These are phyloP conservation scores for Epichloe aotearoae DNA, from an alignment of 2,329 filamentous ascomycete species.

Conservation along the genomic window DNA sequence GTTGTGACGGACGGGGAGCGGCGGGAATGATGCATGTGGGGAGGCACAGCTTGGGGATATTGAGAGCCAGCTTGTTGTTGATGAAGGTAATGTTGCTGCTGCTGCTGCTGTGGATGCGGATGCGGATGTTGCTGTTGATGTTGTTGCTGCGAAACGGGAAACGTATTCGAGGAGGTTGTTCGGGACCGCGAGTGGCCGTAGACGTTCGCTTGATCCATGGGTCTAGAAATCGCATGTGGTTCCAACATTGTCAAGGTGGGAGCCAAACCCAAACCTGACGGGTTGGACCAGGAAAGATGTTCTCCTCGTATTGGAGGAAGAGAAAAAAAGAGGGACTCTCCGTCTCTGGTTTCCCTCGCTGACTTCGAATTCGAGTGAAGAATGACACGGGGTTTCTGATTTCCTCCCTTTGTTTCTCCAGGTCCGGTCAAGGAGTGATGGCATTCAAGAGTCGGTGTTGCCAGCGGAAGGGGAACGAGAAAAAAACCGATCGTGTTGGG, in stretches of 20 bases:
- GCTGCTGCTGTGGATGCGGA: conserved; percentile 20
- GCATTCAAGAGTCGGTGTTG: not conserved
- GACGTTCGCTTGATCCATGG: conserved; percentile 21
- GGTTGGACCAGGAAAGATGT: not conserved
- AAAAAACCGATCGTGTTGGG: not conserved
- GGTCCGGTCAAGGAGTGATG: not conserved
- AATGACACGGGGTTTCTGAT: not conserved
- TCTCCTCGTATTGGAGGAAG: not conserved
- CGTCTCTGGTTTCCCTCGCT: not conserved
- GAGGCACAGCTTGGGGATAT: conserved; percentile 4
- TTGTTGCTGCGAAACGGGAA: conserved; percentile 24
- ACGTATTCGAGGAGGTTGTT: conserved; percentile 43
- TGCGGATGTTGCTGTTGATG: conserved; percentile 15
- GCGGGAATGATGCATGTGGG: conserved; percentile 21
- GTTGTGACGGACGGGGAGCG: conserved; percentile 54
- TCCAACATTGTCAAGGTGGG: conserved; percentile 16
- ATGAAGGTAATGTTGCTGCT: conserved; percentile 21
- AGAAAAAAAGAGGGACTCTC: not conserved
- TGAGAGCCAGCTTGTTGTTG: conserved; percentile 5
- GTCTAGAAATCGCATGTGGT: conserved; percentile 18
- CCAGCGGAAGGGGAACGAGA: not conserved
- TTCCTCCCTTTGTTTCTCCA: not conserved
- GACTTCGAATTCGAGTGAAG: not conserved
- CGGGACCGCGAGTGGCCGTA: conserved; percentile 43
- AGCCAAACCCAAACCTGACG: not conserved